phyloP scores from a whole-genome alignment of 1,284 basidiomycete species.

The Sporisorium exsertum region DNA sequence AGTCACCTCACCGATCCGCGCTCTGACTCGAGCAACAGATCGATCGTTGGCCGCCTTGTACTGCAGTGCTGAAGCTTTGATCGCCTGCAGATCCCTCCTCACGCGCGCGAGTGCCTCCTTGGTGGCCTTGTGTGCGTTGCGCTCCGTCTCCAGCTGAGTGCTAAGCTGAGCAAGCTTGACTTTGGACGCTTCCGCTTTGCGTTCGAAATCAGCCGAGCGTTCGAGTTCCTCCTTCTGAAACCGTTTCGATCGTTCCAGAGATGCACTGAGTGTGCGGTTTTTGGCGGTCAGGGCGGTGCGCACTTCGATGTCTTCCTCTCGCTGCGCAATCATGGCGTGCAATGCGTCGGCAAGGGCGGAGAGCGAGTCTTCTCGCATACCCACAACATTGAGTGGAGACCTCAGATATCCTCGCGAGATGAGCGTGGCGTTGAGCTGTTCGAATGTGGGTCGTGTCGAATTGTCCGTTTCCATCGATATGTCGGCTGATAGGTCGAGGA shows the following conservation, averaged over 20 bases:
- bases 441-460: conserved; percentile 42
- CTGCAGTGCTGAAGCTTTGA: conserved; percentile 53
- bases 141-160: conserved; percentile 33
- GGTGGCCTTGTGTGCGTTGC: conserved; percentile 45
- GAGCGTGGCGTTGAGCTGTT: conserved; percentile 55
- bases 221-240: conserved; percentile 49
- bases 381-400: conserved; percentile 36
- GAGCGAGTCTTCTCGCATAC: conserved; percentile 28
- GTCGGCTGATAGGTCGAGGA: conserved; percentile 40
- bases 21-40: conserved; percentile 40
- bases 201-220: conserved; percentile 39
- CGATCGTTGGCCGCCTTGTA: conserved; percentile 50
- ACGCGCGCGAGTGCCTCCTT: conserved; percentile 49
- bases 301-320: conserved; percentile 56
- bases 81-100: conserved; percentile 41
- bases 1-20: conserved; percentile 54
- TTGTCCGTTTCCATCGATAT: conserved; percentile 20
- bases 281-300: conserved; percentile 53
- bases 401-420: conserved; percentile 53
- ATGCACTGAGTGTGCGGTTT: conserved; percentile 41
- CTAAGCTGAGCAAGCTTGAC: conserved; percentile 30
- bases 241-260: conserved; percentile 43
- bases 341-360: conserved; percentile 45
- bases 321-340: conserved; percentile 54
- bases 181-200: conserved; percentile 50